Evolutionary conservation across 352 stramenopile species (phyloP).

Genomic region (Saprolegnia parasitica): DNA sequence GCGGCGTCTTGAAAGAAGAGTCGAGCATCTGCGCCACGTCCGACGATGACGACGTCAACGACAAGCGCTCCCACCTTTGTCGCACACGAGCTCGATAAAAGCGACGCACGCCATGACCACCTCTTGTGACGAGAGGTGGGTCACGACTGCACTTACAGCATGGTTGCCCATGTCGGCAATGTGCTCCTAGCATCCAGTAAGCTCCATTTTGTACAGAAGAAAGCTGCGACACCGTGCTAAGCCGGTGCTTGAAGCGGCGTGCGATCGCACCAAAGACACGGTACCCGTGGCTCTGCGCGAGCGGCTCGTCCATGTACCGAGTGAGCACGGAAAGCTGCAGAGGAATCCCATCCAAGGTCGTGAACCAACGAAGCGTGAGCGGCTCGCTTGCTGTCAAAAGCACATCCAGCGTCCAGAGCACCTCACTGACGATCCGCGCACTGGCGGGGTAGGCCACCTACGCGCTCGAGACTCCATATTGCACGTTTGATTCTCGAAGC

Average conservation of each 20-base stretch:
- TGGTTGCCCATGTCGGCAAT: background rate
- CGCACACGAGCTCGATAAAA: slow-evolving; percentile 11
- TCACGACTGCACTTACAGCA: slow-evolving; percentile 1
- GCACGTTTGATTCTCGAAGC: background rate
- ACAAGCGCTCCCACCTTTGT: background rate
- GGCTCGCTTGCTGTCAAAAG: slow-evolving; percentile 21
- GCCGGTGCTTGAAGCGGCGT: background rate
- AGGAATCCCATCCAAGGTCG: background rate
- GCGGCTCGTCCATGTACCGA: background rate
- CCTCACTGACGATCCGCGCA: slow-evolving; percentile 3
- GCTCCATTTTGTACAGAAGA: background rate
- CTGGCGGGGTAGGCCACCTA: slow-evolving; percentile 12
- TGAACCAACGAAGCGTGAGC: background rate
- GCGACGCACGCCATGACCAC: slow-evolving; percentile 1
- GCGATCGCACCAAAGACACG: background rate
- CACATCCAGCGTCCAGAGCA: slow-evolving; percentile 16
- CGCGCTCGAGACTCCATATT: too few relatives aligned
- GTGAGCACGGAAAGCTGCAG: slow-evolving; percentile 8
- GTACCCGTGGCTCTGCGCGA: slow-evolving; percentile 14
- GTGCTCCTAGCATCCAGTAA: background rate
- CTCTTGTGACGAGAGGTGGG: background rate
- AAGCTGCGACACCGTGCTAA: background rate
- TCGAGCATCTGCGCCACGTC: background rate
- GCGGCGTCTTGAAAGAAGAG: slow-evolving; percentile 21
- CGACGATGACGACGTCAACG: background rate